A percentile compares a stretch with the other conserved stretches of the same genome.
These are phyloP conservation scores for Casuarina glauca DNA, from an alignment of 306 rosid genomes.

Conservation along the genomic window DNA sequence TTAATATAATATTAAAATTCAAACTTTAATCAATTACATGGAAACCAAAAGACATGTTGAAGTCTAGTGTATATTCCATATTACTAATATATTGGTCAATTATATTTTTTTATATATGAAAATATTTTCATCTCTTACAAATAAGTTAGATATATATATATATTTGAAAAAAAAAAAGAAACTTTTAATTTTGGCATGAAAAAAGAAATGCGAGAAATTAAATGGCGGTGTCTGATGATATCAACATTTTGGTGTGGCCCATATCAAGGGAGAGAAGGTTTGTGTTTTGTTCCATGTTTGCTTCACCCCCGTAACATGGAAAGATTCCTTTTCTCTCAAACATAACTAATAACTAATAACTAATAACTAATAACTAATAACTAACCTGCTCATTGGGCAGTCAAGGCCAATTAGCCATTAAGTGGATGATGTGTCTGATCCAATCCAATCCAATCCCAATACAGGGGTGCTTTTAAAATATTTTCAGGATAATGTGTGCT, in stretches of 20 bases:
- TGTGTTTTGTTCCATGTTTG: conserved; percentile 57
- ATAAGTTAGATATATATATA: too few relatives aligned
- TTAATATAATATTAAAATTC: too few relatives aligned
- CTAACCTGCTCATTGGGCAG: conserved; percentile 28
- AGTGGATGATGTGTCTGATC: conserved; percentile 43
- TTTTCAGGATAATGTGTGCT: neutral
- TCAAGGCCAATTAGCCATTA: conserved; percentile 36
- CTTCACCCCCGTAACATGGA: conserved; percentile 66
- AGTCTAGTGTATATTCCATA: too few relatives aligned
- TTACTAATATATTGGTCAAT: too few relatives aligned
- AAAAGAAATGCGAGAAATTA: too few relatives aligned
- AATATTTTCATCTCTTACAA: too few relatives aligned
- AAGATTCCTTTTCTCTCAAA: conserved; percentile 68
- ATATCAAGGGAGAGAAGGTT: conserved; percentile 30
- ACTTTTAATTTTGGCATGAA: neutral
- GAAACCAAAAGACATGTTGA: too few relatives aligned
- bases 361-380: conserved; percentile 32
- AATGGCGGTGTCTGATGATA: conserved; percentile 2
- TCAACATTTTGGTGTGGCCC: conserved; percentile 18
- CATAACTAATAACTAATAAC: conserved; percentile 33
- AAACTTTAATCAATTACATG: too few relatives aligned
- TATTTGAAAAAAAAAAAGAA: neutral
- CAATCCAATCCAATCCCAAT: neutral
- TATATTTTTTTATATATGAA: too few relatives aligned
- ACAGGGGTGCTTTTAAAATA: conserved; percentile 19